A percentile compares a stretch with the other conserved stretches of the same genome.
phyloP scores from a whole-genome alignment of 2,329 filamentous ascomycete genomes.

The Alternaria alternata region DNA sequence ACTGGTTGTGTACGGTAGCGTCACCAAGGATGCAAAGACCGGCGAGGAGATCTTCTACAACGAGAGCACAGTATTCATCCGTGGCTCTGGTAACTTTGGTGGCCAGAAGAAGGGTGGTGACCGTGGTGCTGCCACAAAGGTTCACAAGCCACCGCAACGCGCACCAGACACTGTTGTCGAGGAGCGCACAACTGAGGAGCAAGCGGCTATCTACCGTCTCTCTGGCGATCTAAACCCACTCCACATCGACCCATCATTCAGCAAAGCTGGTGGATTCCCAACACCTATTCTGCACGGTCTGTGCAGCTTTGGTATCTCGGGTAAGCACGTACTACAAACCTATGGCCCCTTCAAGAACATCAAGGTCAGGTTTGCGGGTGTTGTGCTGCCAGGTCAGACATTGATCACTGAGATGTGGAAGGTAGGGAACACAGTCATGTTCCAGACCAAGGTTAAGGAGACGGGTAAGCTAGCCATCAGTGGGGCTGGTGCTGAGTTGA shows the following conservation, averaged over 20 bases:
- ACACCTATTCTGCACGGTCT: slow-evolving; percentile 95
- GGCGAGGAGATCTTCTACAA: slow-evolving; percentile 97
- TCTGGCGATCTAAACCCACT: slow-evolving; percentile 96
- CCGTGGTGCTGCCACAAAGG: slow-evolving; percentile 79
- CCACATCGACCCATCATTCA: slow-evolving; percentile 93
- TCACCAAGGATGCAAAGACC: slow-evolving; percentile 83
- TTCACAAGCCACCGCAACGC: slow-evolving; percentile 80
- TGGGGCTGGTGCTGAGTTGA: slow-evolving; percentile 79
- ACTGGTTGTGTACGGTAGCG: slow-evolving; percentile 79
- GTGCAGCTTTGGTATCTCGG: slow-evolving; percentile 90
- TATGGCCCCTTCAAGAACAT: slow-evolving; percentile 89
- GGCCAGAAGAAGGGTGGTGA: slow-evolving; percentile 79
- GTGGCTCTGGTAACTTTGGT: slow-evolving; percentile 89
- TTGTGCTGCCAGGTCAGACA: slow-evolving; percentile 86
- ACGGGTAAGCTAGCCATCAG: slow-evolving; percentile 89
- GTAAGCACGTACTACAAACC: slow-evolving; percentile 85
- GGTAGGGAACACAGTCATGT: slow-evolving; percentile 78
- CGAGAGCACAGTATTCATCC: slow-evolving; percentile 90
- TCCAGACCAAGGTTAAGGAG: slow-evolving; percentile 90
- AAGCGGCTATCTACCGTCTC: slow-evolving; percentile 91
- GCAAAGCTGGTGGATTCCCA: slow-evolving; percentile 95
- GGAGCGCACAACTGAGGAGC: slow-evolving; percentile 85
- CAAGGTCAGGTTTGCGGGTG: slow-evolving; percentile 89
- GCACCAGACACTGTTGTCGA: slow-evolving; percentile 83
- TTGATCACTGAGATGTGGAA: slow-evolving; percentile 95